Evolutionary conservation across 2,329 filamentous ascomycete genomes (phyloP), one percentile per base, ranked within the genome.

Genomic region (Fusarium virguliforme): DNA sequence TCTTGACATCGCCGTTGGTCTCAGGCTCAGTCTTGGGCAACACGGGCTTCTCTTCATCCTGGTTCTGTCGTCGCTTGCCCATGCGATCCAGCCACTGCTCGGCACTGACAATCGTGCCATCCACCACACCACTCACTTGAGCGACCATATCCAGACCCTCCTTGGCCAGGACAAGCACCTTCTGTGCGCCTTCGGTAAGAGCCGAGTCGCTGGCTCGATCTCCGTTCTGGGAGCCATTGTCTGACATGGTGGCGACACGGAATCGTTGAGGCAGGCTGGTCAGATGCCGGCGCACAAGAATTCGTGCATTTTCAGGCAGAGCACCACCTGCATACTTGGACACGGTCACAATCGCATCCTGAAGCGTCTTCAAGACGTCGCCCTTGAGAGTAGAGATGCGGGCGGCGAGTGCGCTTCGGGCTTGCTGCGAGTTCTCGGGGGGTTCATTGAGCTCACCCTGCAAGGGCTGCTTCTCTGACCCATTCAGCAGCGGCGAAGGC

Each of bases 101-200:
- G 0, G 96, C 96, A 75, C 93, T 96, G 61, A 93, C 88, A 59
- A 98, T 92, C 0, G 96, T 98, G 59, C 94, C 92, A 73, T 97
- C 93, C 8, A 98, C 87, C 2, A 98, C 93, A 6, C 91, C 90
- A 41, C 91, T 96, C 55, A 99, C 94, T 79, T 98, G 94, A 1
- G 90, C 88, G 87, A 98, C 94, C 92, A 98, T 97, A 74, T 98
- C 94, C 13, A 98, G 85, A 0, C 95, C 94, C 79, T 98, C 95
- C 76, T 92, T 92, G 7, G 95, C 95, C 57, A 98, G 89, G 1
- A 96, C 90, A 12, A 98, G 83, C 62, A 97, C 94, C 41, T 92
- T 88, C 73, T 94, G 91, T 0, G 94, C 94, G 57, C 86, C 86
- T 28, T 90, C 87, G 22, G 79, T 77, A 9, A 83, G 67, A 15